Evolutionary conservation across 192 early-diverging fungal genomes (phyloP), one percentile per base, ranked within the genome.

Genomic region (Coemansia sp.): DNA sequence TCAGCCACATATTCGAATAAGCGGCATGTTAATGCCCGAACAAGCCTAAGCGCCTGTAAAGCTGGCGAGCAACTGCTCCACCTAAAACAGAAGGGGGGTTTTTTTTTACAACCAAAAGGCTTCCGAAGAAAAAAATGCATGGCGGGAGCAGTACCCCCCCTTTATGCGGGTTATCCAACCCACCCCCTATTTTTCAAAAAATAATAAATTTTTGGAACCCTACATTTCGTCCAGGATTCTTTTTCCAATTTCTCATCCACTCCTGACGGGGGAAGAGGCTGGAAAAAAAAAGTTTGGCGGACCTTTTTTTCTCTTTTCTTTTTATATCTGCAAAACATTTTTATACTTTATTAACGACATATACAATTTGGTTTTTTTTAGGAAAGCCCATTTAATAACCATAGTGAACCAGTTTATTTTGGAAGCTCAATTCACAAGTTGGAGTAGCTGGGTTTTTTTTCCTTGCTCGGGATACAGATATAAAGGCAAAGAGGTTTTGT

Each of bases 101-200:
- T 26, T 26, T 35, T 35, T 35, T 35, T 10, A 7, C 33, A 35
- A 10, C 7, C 30, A 6, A 3, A 31, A 31, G 10, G 10, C 10
- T 35, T 35, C 4, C 23, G 23, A 1, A 26, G 23, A 26, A 26
- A 26, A 35, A 35, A 35, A 35, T 35, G 33, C 6, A 35, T 35
- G 33, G 33, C 33, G 33, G 33, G 33, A 35, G 33, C 33, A 35
- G 20, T 23, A 26, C 46, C 46, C 46, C 20, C 46, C 23, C 15
- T 16, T 16, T n/a, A 48, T 48, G 46, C 46, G 46, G 46, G 46
- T 48, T 48, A 23, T 23, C 44, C 28, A 28, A n/a, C 46, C 14
- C 14, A 21, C 46, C 23, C 46, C 46, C 46, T 48, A 48, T 48
- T 48, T 26, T 48, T 5, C 33, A 35, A 35, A 48, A 48, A 48